Evolutionary conservation across 129 eudicot genomes (phyloP).

Genomic region (Flaveria bidentis): DNA sequence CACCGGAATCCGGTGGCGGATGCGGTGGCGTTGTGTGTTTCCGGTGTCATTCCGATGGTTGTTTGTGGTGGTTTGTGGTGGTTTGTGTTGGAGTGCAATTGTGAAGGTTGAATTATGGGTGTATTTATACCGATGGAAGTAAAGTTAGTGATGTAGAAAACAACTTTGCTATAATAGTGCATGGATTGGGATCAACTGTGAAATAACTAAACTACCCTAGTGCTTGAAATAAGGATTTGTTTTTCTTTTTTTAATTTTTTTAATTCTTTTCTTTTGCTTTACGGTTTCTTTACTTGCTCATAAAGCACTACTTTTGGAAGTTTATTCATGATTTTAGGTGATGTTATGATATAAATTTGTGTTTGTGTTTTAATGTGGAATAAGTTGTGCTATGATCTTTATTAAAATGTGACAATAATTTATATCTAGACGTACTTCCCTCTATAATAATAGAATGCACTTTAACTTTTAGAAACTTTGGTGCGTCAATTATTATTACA

Average conservation of each 20-base stretch:
- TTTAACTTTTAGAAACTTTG: slow-evolving; percentile 1
- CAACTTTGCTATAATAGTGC: slow-evolving; percentile 30
- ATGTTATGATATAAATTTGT: slow-evolving; percentile 16
- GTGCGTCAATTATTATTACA: not conserved
- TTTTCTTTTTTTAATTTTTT: slow-evolving; percentile 15
- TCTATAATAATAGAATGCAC: slow-evolving; percentile 6
- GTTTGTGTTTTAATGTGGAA: not conserved
- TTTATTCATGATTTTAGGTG: slow-evolving; percentile 23
- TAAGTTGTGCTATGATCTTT: not conserved
- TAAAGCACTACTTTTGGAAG: slow-evolving; percentile 40
- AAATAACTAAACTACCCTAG: slow-evolving; percentile 34
- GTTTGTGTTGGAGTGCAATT: slow-evolving; percentile 24
- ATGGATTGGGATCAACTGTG: slow-evolving; percentile 36
- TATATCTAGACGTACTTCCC: not conserved
- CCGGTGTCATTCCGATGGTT: slow-evolving; percentile 26
- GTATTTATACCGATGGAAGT: slow-evolving; percentile 36
- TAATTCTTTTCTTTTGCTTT: slow-evolving; percentile 39
- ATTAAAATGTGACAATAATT: not conserved
- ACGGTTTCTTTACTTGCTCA: slow-evolving; percentile 47
- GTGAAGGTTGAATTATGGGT: slow-evolving; percentile 25
- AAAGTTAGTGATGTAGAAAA: slow-evolving; percentile 6
- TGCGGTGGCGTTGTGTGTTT: slow-evolving; percentile 30
- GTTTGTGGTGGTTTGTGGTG: slow-evolving; percentile 11
- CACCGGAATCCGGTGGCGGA: slow-evolving; percentile 42
- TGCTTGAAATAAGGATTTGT: slow-evolving; percentile 27